Conservation (phyloP, 2,329 filamentous ascomycete species). For the Colletotrichum orchidophilum region DNA sequence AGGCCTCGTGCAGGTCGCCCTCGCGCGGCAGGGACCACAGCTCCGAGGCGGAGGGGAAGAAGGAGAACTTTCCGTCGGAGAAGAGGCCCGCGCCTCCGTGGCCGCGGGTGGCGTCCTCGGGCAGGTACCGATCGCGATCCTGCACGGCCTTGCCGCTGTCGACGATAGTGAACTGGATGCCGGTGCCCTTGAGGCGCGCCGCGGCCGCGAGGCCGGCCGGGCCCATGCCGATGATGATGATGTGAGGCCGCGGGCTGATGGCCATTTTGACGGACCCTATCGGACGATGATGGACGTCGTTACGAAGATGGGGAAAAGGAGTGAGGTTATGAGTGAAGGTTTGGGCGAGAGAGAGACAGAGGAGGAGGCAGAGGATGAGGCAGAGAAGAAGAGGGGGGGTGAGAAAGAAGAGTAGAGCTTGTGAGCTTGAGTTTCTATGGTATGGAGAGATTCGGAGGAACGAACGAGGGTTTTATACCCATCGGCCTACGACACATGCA, state of each 20-base stretch:
- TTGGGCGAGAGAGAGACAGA: too few relatives aligned
- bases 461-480: background rate
- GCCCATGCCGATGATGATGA: constrained; percentile 42
- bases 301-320: background rate
- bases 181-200: constrained; percentile 37
- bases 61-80: background rate
- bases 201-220: constrained; percentile 45
- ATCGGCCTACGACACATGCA: background rate
- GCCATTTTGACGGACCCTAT: background rate
- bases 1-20: background rate
- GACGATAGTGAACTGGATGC: background rate
- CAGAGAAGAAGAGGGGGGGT: too few relatives aligned
- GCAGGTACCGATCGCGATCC: background rate
- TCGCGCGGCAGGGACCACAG: background rate
- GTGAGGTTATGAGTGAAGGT: background rate
- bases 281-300: background rate
- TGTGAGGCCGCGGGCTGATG: constrained; percentile 34
- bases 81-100: background rate
- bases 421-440: background rate
- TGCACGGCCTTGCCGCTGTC: background rate
- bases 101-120: background rate
- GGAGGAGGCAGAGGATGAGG: too few relatives aligned
- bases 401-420: background rate
- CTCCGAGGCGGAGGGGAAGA: background rate
- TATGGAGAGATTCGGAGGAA: background rate